Base-by-base conservation (phyloP, 352 stramenopile genomes). In the Phytopythium aichiense region DNA sequence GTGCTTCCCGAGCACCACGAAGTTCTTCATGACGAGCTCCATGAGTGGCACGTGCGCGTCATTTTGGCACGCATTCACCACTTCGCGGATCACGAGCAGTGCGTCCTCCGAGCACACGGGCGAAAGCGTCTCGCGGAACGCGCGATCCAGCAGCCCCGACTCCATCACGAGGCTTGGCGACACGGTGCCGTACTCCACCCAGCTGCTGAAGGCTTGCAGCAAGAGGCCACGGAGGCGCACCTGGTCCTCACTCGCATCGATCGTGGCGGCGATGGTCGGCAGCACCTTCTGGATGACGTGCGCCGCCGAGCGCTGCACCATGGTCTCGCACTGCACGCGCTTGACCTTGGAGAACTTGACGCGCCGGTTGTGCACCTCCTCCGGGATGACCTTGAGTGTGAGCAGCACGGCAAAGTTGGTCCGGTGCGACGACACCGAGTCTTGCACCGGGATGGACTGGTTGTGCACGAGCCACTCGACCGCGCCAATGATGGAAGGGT, bases 401-500 rank as follows among this genome's bases (percentile, higher is more conserved):
- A 92, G 62, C 35, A 93, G 60, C 30, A 91, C 85, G 4, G 82
- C 79, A 71, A 86, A 91, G 63, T 92, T 91, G 22, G 82, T 91
- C 48, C 86, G 60, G 6, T 71, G 71, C 58, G 74, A 68, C 13
- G 75, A 74, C 8, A 77, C 51, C 8, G 64, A 58, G 37, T 87
- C 72, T 25, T 69, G 61, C n/a, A 77, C 72, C 7, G 71, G 77
- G n/a, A 75, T 62, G 43, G 76, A 58, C 59, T 94, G 82, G 69
- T 90, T 94, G 42, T 71, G 70, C 55, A 89, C 78, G 37, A 93
- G 81, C 81, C 79, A 91, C 66, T 94, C 79, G 56, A 94, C 76
- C 2, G 83, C 79, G 31, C 68, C 66, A 25, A 89, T 72, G 30
- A 93, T 71, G 25, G 69, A 86, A 15, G 69, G 56, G 15, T 81